phyloP scores from a whole-genome alignment of 495 filamentous ascomycete genomes.

The Lentithecium fluviatile region DNA sequence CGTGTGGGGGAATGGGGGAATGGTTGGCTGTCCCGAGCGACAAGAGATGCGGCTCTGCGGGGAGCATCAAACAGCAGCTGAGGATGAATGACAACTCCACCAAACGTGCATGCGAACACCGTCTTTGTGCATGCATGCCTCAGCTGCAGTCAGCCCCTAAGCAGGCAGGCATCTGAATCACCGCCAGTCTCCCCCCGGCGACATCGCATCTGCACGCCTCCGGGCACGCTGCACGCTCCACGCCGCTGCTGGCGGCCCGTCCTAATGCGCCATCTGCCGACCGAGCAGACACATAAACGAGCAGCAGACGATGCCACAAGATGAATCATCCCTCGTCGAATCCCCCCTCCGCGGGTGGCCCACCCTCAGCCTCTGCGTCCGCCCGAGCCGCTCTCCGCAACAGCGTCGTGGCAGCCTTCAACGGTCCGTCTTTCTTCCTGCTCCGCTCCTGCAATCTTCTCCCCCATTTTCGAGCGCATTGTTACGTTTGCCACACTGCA shows the following conservation, averaged over 20 bases:
- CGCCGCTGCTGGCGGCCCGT: no score
- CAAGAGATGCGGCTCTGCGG: constrained; percentile 29
- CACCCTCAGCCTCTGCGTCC: constrained; percentile 48
- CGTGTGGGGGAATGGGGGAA: constrained; percentile 15
- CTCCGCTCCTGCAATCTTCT: constrained; percentile 6
- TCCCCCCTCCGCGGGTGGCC: constrained; percentile 47
- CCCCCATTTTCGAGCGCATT: background rate
- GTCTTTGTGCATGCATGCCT: no score
- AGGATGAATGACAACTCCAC: background rate
- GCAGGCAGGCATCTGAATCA: no score
- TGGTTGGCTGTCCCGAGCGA: background rate
- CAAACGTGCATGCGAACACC: background rate
- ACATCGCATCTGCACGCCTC: background rate
- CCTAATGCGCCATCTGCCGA: constrained; percentile 22
- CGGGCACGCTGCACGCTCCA: no score
- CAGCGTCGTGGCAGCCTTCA: constrained; percentile 72
- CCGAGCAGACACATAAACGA: constrained; percentile 19
- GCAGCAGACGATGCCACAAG: constrained; percentile 9
- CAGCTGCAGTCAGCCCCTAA: no score
- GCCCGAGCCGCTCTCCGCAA: constrained; percentile 59
- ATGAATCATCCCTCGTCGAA: constrained; percentile 36
- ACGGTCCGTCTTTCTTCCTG: constrained; percentile 77
- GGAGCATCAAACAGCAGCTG: background rate
- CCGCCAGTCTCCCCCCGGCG: background rate
- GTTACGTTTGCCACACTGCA: background rate